Base-by-base conservation (phyloP, 768 basidiomycete species). In the Pisolithus microcarpus region DNA sequence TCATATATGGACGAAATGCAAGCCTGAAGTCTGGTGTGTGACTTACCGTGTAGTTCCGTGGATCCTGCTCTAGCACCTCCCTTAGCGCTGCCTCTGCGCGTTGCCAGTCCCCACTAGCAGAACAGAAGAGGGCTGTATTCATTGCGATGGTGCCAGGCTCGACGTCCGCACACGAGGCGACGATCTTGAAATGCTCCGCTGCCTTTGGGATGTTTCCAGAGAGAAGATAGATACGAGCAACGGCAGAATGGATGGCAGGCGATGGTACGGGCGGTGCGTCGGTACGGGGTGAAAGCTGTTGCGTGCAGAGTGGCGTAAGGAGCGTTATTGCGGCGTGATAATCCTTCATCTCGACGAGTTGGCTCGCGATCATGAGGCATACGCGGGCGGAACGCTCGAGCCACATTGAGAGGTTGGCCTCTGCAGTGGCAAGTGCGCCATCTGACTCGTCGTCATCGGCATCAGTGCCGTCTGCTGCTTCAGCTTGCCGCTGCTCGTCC, bases 311-410 rank as follows among this genome's bases (percentile, higher is more conserved):
- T 4, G 85, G 85, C 53, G 79, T 77, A 23, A 92, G 79, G 16
- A 91, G 68, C 48, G 70, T 76, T 7, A 80, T 72, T 0, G 89
- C 87, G 4, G 86, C 84, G 40, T 76, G 68, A 55, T 75, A 82
- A 58, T 91, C 87, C 86, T 87, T 88, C 82, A 90, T 88, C 67
- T 92, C 90, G 48, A 88, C 72, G 61, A 91, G 67, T 66, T 91
- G 87, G 34, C 85, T 85, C 1, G 88, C 87, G 43, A 90, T 76
- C 53, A 91, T 89, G 49, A 92, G 64, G 49, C 76, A 80, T n/a
- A 91, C 70, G 45, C 90, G 72, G 15, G 84, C 78, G 4, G 82
- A 82, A 50, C 89, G 79, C 65, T 92, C 89, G 53, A 81, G 82
- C 89, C 89, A 92, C 87, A 91, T 90, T 46, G 75, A 73, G 18